Base-by-base conservation (phyloP, 2,329 filamentous ascomycete genomes). In the Microsporum audouinii region DNA sequence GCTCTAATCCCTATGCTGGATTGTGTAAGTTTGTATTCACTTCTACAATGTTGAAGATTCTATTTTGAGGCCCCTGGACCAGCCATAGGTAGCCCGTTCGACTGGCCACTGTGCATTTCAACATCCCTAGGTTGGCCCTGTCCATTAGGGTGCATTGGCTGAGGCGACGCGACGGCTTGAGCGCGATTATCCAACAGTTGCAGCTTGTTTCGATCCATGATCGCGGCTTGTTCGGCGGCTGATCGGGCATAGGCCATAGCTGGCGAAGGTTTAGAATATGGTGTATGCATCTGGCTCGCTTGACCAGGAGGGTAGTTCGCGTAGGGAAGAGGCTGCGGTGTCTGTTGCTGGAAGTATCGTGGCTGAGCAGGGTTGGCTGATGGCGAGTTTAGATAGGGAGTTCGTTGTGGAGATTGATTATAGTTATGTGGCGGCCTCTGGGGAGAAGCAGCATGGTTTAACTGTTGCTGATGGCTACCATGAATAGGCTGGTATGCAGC, bases 151-250 rank as follows among this genome's bases (percentile, higher is more conserved):
- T 71, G 68, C 23, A 63, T 59, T 23, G 67, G 70, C 33, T 75
- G 73, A 36, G 72, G 72, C 4, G 72, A 73, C 5, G 67, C 67
- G 3, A 72, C 68, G 36, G 66, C 69, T 61, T 72, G 71, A 14
- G 70, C 70, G 34, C 65, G 65, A 47, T 70, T 67, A 23, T 71
- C 69, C 14, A 71, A 69, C 55, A 74, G 60, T 49, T 75, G 73
- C n/a, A 70, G 67, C 63, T 72, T 74, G 51, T 71, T 72, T 41
- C 72, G 68, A 38, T 75, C 72, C 67, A 75, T 72, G 51, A 74
- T 59, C 2, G 70, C 68, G 27, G 72, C 72, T 64, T 76, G 74
- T 58, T 76, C 74, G 45, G 73, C 70, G 14, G 72, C 71, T 66
- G 68, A 75, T 31, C 75, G 70, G 29, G 72, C 67, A 65, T 74